Conservation (phyloP, 148 eudicot genomes). For the Rhododendron williamsianum region DNA sequence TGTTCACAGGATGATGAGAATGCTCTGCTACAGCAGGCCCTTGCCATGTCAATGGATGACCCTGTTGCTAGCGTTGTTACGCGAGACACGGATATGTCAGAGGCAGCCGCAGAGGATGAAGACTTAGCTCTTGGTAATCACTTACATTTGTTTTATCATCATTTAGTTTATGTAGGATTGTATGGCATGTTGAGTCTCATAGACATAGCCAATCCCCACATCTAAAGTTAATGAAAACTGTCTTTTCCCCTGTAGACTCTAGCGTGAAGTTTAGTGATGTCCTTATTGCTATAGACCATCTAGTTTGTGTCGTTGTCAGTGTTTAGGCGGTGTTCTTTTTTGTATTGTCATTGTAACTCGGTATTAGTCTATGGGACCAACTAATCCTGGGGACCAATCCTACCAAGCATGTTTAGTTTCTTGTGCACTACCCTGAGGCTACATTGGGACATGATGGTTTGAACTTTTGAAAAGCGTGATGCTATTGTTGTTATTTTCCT, state of each 20-base stretch:
- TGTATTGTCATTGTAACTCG: neutral
- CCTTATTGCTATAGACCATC: neutral
- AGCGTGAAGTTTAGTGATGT: neutral
- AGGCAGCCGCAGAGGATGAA: conserved; percentile 76
- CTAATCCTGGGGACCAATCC: neutral
- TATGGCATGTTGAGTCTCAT: neutral
- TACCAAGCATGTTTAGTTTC: neutral
- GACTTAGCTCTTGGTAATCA: conserved; percentile 80
- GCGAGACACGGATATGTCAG: conserved; percentile 84
- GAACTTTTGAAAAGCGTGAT: neutral
- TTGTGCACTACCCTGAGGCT: neutral
- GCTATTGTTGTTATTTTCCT: neutral
- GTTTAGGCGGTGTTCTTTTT: neutral
- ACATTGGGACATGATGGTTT: neutral
- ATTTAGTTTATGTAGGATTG: neutral
- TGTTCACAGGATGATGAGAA: conserved; percentile 84
- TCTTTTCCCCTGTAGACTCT: neutral
- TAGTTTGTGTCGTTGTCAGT: neutral
- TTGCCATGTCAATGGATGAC: conserved; percentile 99
- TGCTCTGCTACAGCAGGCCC: conserved; percentile 88
- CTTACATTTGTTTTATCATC: neutral
- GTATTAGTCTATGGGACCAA: neutral
- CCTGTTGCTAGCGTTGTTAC: conserved; percentile 49
- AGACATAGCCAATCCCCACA: neutral
- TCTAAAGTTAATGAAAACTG: neutral